Base-by-base conservation (phyloP, 23 red algal genomes). In the Gracilaria domingensis region DNA sequence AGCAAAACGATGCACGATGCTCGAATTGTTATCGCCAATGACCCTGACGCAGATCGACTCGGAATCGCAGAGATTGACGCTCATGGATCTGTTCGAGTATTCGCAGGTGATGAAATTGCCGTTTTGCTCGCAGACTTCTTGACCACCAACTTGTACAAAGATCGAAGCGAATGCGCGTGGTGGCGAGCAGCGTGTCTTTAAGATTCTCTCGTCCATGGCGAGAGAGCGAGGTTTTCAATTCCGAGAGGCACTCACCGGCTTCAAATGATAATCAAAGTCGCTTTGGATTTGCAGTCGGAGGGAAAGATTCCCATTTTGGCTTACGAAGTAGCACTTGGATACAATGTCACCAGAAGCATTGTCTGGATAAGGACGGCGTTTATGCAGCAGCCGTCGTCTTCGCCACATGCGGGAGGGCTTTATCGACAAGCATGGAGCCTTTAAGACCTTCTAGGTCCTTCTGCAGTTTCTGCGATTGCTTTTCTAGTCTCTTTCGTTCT, bases 351-450 rank as follows among this genome's bases (percentile, higher is more conserved):
- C 14, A 58, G 54, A 78, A 87, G 75, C 58, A 79, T 81, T 38
- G 96, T 98, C 47, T 44, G 88, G 96, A 98, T 66, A 98, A 98
- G 79, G 96, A 98, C 83, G 96, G 96, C 17, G 58, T 98, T 29
- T 89, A 93, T 55, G 83, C 96, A 21, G 93, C 88, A 0, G 93
- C 89, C 21, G 85, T 98, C 38, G 93, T 96, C 65, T 96, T 82
- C 6, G 72, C 77, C n/a, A 99, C 89, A 30, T 28, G 81, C 35
- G 24, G 85, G 67, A 23, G 97, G 1, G 97, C 97, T 35, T 96
- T 95, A 16, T 99, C 42, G 25, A 80, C 91, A 92, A 99, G 96
- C 84, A 72, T 6, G 91, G 91, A 61, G 94, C 93, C 6, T 60
- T 61, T 18, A 99, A 99, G 81, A 6, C 85, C 93, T 38, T 86